Evolutionary conservation across 1,139 yeast species (phyloP).

Genomic region (Sugiyamaella castrensis): DNA sequence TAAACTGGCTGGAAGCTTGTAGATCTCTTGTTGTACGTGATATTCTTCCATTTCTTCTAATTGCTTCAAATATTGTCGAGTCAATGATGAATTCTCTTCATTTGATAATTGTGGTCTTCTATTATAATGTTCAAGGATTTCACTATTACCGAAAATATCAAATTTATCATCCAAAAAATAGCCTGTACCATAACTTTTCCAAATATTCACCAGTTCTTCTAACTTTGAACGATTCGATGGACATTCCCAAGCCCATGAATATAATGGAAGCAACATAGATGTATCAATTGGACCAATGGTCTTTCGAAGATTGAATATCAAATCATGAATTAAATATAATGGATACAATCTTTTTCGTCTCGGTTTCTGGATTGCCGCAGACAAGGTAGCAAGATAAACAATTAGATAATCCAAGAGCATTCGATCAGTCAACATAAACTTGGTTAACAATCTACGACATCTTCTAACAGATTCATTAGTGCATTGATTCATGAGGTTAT

Average conservation of each 20-base stretch:
- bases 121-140: not conserved
- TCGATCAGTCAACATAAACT: not conserved
- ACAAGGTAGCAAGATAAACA: conserved; percentile 16
- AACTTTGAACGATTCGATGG: conserved; percentile 10
- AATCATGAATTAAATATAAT: conserved; percentile 18
- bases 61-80: not conserved
- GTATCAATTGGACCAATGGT: not conserved
- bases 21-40: not conserved
- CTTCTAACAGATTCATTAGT: conserved; percentile 6
- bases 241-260: conserved; percentile 15
- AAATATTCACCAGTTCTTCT: conserved; percentile 17
- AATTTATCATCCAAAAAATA: too few species aligned
- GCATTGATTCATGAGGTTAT: conserved; percentile 9
- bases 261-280: not conserved
- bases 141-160: too few species aligned
- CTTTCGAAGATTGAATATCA: conserved; percentile 5
- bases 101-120: conserved; percentile 4
- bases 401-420: conserved; percentile 11
- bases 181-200: conserved; percentile 14
- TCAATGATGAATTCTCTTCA: not conserved
- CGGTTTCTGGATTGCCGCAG: conserved; percentile 6
- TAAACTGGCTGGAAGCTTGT: conserved; percentile 5
- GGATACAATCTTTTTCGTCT: conserved; percentile 16
- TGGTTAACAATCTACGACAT: conserved; percentile 1
- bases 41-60: conserved; percentile 1